These are phyloP conservation scores for Knoxdaviesia proteae DNA, from an alignment of 2,329 filamentous ascomycete species.

Conservation along the genomic window DNA sequence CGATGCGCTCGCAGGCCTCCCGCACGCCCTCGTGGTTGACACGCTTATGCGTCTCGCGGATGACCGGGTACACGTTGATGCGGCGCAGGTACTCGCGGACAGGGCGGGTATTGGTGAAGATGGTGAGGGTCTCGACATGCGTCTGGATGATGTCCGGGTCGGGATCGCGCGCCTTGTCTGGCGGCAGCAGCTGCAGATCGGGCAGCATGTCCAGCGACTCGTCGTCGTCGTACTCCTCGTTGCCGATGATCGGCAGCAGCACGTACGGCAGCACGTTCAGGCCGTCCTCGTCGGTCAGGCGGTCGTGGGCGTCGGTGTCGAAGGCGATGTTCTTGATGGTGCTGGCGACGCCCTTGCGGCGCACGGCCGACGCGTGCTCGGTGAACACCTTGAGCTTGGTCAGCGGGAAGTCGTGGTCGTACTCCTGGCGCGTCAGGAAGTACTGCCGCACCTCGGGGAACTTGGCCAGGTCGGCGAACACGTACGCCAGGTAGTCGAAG, in stretches of 20 bases:
- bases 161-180: conserved; percentile 69
- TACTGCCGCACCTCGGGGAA: conserved; percentile 54
- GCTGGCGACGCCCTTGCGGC: conserved; percentile 82
- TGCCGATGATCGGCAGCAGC: conserved; percentile 68
- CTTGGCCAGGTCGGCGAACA: conserved; percentile 84
- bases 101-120: conserved; percentile 59
- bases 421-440: conserved; percentile 51
- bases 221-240: conserved; percentile 72
- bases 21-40: conserved; percentile 60
- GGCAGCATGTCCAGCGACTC: conserved; percentile 73
- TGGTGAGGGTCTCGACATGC: conserved; percentile 70
- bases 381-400: conserved; percentile 91
- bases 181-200: conserved; percentile 72
- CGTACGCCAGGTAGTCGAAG: conserved; percentile 83
- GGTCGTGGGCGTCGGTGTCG: conserved; percentile 50
- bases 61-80: conserved; percentile 71
- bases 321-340: conserved; percentile 92
- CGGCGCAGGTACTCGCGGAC: conserved; percentile 55
- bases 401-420: conserved; percentile 70
- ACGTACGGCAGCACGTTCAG: conserved; percentile 77
- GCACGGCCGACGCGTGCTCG: conserved; percentile 63
- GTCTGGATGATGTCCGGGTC: conserved; percentile 62
- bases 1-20: conserved; percentile 72
- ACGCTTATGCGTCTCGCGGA: conserved; percentile 66
- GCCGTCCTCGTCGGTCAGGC: conserved; percentile 48